Evolutionary conservation across 257 asterid species (phyloP).

Genomic region (Eucommia ulmoides): DNA sequence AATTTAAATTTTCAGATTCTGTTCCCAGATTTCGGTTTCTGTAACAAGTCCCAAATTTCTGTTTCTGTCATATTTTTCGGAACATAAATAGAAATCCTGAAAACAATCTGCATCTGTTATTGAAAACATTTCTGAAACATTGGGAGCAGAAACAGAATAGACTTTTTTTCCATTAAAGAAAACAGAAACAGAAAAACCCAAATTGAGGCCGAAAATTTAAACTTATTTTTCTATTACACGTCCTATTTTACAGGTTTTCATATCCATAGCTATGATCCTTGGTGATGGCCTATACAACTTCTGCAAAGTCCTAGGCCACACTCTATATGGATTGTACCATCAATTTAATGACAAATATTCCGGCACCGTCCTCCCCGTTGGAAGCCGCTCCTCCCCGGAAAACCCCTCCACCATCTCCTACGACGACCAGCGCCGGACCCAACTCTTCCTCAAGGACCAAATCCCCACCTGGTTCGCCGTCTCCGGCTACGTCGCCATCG

Average conservation of each 20-base stretch:
- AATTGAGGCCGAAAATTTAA: not conserved
- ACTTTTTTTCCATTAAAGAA: no score
- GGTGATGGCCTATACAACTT: conserved; percentile 94
- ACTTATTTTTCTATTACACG: not conserved
- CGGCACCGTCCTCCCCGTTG: conserved; percentile 39
- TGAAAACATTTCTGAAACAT: no score
- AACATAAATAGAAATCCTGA: no score
- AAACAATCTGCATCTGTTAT: no score
- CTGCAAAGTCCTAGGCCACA: conserved; percentile 59
- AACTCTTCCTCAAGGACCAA: conserved; percentile 73
- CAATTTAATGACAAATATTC: conserved; percentile 30
- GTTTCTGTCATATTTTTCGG: no score
- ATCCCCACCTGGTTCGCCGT: conserved; percentile 71
- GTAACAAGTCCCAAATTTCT: no score
- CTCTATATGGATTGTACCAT: conserved; percentile 46
- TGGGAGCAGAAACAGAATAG: no score
- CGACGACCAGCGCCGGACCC: conserved; percentile 57
- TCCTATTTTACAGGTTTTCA: conserved; percentile 46
- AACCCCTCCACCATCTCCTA: conserved; percentile 33
- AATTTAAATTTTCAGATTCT: no score
- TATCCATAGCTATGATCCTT: conserved; percentile 87
- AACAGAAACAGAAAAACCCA: not conserved
- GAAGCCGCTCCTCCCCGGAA: conserved; percentile 16
- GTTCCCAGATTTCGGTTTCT: no score
- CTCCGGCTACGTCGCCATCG: conserved; percentile 46